Evolutionary conservation across 139 green algal genomes (phyloP).

Genomic region (Chlorella sp.): DNA sequence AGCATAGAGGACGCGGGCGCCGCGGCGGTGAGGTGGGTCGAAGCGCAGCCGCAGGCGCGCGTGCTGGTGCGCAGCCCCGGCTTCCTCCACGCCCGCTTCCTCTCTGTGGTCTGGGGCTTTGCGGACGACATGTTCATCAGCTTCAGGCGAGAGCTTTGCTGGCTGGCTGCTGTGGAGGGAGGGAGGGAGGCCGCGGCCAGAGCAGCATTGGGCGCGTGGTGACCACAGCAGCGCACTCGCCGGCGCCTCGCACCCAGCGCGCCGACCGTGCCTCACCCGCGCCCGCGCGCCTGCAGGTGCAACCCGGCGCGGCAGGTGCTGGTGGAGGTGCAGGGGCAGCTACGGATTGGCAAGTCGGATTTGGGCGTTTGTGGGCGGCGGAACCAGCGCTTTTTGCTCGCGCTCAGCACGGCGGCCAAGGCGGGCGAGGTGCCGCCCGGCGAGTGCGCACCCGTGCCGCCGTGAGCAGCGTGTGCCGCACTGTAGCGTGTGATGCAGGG

Average conservation of each 20-base stretch:
- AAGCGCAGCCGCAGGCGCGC: slow-evolving; percentile 9
- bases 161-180: not conserved
- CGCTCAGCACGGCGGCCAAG: slow-evolving; percentile 1
- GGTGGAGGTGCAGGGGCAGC: slow-evolving; percentile 34
- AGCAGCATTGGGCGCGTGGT: not conserved
- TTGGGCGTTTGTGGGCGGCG: slow-evolving; percentile 25
- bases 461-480: not conserved
- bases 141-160: slow-evolving; percentile 2
- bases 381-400: slow-evolving; percentile 19
- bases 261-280: not conserved
- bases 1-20: slow-evolving; percentile 5
- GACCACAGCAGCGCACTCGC: not conserved
- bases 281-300: slow-evolving; percentile 4
- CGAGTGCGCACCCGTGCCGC: not conserved
- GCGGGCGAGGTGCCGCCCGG: slow-evolving; percentile 3
- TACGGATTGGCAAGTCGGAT: slow-evolving; percentile 25
- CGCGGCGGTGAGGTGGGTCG: not conserved
- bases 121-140: slow-evolving; percentile 23
- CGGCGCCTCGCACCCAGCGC: not conserved
- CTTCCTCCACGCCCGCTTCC: slow-evolving; percentile 30
- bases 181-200: not conserved
- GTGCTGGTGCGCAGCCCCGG: slow-evolving; percentile 5
- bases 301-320: slow-evolving; percentile 5
- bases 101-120: slow-evolving; percentile 32
- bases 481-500: no score